Evolutionary conservation across 306 rosid species (phyloP), one percentile per base, ranked within the genome.

Genomic region (Biancaea sappan): DNA sequence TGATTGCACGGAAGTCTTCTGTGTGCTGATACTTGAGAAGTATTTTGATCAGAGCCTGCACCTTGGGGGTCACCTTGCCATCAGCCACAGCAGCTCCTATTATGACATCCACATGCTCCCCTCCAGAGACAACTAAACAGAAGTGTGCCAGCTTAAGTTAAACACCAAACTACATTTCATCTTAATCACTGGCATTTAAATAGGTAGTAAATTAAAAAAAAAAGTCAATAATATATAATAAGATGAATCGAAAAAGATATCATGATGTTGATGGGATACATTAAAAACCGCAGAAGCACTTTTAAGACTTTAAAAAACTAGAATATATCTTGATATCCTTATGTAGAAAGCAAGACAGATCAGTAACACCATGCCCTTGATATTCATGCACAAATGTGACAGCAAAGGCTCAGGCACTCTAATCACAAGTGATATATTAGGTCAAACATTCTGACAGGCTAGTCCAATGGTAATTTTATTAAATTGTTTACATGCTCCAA

Each of bases 21-120:
- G 97, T 94, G 58, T 90, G 80, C 91, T 92, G 91, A 83, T 94
- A 94, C 74, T 91, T 83, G 70, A 94, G 95, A 77, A 94, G 99
- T 76, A 90, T 77, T 80, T 94, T 94, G 71, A 94, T 81, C 51
- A 94, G 89, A 16, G 99, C 95, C 82, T 94, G 99, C 83, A 94
- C 99, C 83, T 92, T 94, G 32, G 99, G 99, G 28, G 99, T 94
- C 84, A 94, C 95, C 81, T 94, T 92, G 80, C 99, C 99, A 86
- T 92, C 99, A 71, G 99, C 99, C 57, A 94, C 97, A 56, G 99
- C 99, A 81, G 99, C 99, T 80, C 99, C 99, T 83, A 90, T 92
- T 79, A 90, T 76, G 80, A 77, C 93, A 82, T 94, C 99, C 79
- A 92, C 97, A 62, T 94, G 99, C 91, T 94, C 99, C 82, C 99